Base-by-base conservation (phyloP, 2,329 filamentous ascomycete genomes). In the Neofusicoccum umdonicola region DNA sequence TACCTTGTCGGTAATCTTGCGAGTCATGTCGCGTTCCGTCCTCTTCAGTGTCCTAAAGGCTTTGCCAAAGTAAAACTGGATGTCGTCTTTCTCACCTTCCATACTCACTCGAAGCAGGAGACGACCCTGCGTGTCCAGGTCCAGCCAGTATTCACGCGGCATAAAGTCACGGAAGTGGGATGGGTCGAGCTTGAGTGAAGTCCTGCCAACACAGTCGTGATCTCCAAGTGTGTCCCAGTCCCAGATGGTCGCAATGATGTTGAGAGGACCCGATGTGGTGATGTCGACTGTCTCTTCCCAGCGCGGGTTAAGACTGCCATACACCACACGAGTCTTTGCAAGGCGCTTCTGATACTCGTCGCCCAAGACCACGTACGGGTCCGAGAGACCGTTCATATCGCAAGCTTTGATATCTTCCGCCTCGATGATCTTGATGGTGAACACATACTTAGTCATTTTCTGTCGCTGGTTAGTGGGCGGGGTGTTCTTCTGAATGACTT, bases 241-340 rank as follows among this genome's bases (percentile, higher is more conserved):
- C 95, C 95, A 99, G 47, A 98, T 90, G 0, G 95, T 99, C 37
- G 94, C 93, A 72, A 98, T 96, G 69, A 99, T 88, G 71, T 98
- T 97, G 65, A 99, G 85, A 11, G 95, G 88, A 0, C 93, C 92
- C 68, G 91, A 90, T 0, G 96, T 96, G 19, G 93, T 95, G 68
- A 99, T 96, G 74, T 99, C 95, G 56, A 98, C 90, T 0, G 93
- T 92, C 80, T 98, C 95, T 71, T 99, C 95, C 94, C 95, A 99
- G 19, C 94, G 89, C 34, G 95, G 95, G 74, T 96, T 98, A 50
- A 99, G 84, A 70, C 88, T 97, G 71, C 88, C 88, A 77, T 94
- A 93, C 58, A 99, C 90, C 68, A 97, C 92, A 68, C 94, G 88
- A 19, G 94, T 98, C 80, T 98, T 98, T 68, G 93, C 90, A 62